These are phyloP conservation scores for Pittosporum tobira DNA, from an alignment of 129 eudicot genomes.

Conservation along the genomic window DNA sequence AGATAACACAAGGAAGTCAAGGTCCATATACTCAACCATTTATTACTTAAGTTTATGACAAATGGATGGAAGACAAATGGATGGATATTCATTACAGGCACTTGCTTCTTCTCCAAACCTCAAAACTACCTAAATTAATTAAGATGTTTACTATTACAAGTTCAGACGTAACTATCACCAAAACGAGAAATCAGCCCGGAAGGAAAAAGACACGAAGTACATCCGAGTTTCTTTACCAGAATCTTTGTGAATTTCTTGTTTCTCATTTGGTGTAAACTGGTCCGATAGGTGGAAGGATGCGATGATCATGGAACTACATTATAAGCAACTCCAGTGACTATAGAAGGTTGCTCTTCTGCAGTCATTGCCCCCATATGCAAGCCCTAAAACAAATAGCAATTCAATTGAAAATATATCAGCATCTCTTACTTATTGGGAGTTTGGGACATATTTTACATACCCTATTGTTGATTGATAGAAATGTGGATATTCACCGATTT, in stretches of 20 bases:
- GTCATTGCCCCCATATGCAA: conserved; percentile 64
- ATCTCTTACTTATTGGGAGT: not conserved
- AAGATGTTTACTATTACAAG: not conserved
- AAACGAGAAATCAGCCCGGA: not conserved
- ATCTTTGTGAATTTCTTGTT: conserved; percentile 11
- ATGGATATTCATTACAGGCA: not conserved
- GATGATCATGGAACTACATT: not conserved
- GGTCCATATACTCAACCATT: no score
- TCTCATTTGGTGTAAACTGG: not conserved
- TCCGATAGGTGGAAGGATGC: not conserved
- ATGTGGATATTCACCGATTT: no score
- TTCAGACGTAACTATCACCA: conserved; percentile 7
- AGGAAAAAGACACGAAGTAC: not conserved
- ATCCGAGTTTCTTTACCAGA: conserved; percentile 3
- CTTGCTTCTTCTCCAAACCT: not conserved
- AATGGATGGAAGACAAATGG: no score
- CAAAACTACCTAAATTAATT: not conserved
- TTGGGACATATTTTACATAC: no score
- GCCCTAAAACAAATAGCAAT: conserved; percentile 31
- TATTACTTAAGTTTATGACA: no score
- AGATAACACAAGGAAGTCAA: no score
- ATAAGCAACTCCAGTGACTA: not conserved
- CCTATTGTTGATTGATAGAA: no score
- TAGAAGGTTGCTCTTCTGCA: conserved; percentile 1
- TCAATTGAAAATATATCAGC: not conserved